A percentile compares a stretch with the other conserved stretches of the same genome.
Conservation (phyloP, 2,329 filamentous ascomycete species). For the Pestalotiopsis sp. region DNA sequence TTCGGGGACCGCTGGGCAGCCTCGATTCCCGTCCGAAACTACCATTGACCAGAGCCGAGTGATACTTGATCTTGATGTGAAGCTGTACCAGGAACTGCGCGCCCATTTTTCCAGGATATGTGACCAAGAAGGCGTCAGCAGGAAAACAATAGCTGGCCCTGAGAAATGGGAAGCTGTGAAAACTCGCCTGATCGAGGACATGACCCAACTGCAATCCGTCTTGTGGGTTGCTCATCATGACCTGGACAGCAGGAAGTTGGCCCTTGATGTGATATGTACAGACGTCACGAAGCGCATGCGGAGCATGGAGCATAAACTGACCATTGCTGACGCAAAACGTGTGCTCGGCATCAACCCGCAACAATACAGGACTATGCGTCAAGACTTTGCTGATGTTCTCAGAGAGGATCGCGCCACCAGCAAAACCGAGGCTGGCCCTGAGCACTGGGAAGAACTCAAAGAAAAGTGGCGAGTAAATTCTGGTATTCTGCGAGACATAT, state of each 20-base stretch:
- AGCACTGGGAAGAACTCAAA: conserved; percentile 72
- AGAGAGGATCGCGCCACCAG: conserved; percentile 67
- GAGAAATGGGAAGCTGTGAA: conserved; percentile 75
- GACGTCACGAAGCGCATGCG: conserved; percentile 82
- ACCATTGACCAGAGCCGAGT: conserved; percentile 77
- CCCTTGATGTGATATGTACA: conserved; percentile 76
- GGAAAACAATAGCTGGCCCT: conserved; percentile 74
- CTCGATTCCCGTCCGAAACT: conserved; percentile 79
- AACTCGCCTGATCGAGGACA: conserved; percentile 63
- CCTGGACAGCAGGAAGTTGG: conserved; percentile 63
- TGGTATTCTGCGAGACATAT: conserved; percentile 52
- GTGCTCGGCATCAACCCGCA: conserved; percentile 44
- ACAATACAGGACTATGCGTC: conserved; percentile 59
- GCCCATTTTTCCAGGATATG: conserved; percentile 71
- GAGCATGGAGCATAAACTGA: conserved; percentile 63
- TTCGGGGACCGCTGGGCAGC: conserved; percentile 66
- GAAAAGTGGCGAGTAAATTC: conserved; percentile 64
- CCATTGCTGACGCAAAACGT: conserved; percentile 73
- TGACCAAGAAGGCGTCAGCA: conserved; percentile 63
- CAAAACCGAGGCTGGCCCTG: conserved; percentile 70
- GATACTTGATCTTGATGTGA: conserved; percentile 63
- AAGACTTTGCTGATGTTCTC: conserved; percentile 66
- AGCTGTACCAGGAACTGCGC: conserved; percentile 64
- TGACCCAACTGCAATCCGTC: conserved; percentile 60
- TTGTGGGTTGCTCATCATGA: conserved; percentile 60